A percentile compares a stretch with the other conserved stretches of the same genome.
Conservation (phyloP, 441 rosid species). For the Omphalea diandra region DNA sequence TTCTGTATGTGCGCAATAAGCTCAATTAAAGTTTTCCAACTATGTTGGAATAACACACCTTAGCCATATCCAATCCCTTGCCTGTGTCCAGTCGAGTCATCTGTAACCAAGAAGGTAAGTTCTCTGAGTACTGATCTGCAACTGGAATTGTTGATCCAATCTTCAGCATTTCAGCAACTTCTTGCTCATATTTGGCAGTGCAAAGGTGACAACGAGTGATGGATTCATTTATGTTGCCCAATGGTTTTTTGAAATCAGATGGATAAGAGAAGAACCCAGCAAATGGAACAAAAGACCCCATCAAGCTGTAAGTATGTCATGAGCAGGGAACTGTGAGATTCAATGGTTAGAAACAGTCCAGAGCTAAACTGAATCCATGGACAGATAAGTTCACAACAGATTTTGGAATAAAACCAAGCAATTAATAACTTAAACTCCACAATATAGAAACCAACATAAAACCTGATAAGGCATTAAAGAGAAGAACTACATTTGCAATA, state of each 20-base stretch:
- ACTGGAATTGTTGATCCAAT: constrained; percentile 35
- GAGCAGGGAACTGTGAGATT: constrained; percentile 42
- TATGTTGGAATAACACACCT: constrained; percentile 41
- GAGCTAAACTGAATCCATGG: constrained; percentile 22
- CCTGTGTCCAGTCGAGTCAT: constrained; percentile 44
- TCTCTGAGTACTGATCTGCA: constrained; percentile 48
- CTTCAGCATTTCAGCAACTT: constrained; percentile 44
- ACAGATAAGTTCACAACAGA: neutral
- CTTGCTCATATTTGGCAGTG: constrained; percentile 64
- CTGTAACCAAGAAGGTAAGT: constrained; percentile 60
- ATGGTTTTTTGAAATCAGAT: constrained; percentile 46
- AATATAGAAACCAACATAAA: neutral
- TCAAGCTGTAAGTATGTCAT: constrained; percentile 63
- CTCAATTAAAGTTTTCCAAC: constrained; percentile 19
- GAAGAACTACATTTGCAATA: neutral
- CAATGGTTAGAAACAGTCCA: constrained; percentile 22
- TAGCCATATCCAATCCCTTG: constrained; percentile 31
- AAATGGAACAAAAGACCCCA: constrained; percentile 90
- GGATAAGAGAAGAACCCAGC: constrained; percentile 79
- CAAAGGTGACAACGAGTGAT: constrained; percentile 50
- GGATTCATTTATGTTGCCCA: constrained; percentile 32
- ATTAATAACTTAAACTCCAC: too few relatives aligned
- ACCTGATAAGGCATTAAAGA: neutral
- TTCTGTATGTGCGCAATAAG: neutral
- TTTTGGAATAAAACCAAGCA: constrained; percentile 2